phyloP scores from a whole-genome alignment of 2,329 filamentous ascomycete genomes.

The Paraphoma chrysanthemicola region DNA sequence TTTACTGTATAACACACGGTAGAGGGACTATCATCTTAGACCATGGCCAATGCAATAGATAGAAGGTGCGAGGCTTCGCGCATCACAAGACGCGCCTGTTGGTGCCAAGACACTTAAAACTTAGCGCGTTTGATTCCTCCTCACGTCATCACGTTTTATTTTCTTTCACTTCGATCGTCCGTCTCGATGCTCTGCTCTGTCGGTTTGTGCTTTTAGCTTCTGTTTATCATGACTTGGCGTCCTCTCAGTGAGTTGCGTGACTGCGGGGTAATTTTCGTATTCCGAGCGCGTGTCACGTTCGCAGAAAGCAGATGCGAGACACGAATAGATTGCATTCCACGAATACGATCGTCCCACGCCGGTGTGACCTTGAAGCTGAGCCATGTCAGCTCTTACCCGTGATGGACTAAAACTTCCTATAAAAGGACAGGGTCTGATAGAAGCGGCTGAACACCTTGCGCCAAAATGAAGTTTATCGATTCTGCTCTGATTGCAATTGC shows the following conservation, averaged over 20 bases:
- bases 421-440: neutral
- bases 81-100: neutral
- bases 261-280: neutral
- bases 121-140: neutral
- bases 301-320: neutral
- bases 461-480: neutral
- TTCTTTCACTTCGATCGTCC: neutral
- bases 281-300: neutral
- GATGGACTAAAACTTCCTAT: neutral
- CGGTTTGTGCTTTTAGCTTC: no score
- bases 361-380: neutral
- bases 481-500: neutral
- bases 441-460: neutral
- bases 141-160: neutral
- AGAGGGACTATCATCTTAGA: no score
- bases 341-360: neutral
- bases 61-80: no score
- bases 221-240: no score
- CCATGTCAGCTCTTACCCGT: neutral
- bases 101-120: neutral
- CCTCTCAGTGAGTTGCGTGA: neutral
- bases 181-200: no score
- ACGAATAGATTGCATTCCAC: neutral
- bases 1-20: conserved; percentile 18
- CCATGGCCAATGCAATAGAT: no score